Evolutionary conservation across 257 asterid genomes (phyloP).

Genomic region (Solanum boliviense): DNA sequence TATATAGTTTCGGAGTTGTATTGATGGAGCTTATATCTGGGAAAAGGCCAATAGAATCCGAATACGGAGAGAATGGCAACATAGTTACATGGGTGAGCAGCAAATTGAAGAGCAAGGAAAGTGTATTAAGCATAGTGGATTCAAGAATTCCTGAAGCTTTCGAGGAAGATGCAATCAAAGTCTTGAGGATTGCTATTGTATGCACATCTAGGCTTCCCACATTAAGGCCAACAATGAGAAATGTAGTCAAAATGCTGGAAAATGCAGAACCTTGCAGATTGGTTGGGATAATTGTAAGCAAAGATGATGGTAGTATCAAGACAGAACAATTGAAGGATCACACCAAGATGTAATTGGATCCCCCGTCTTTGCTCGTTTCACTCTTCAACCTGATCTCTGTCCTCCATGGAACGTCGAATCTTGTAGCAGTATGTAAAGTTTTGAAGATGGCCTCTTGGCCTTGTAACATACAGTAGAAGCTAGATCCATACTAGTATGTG

Average conservation of each 20-base stretch:
- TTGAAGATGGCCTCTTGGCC: background rate
- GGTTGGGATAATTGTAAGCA: constrained; percentile 34
- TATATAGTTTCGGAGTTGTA: constrained; percentile 88
- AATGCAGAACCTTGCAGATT: constrained; percentile 49
- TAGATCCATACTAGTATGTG: background rate
- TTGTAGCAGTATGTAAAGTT: background rate
- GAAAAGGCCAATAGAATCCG: constrained; percentile 75
- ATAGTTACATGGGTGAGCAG: constrained; percentile 71
- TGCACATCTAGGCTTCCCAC: constrained; percentile 74
- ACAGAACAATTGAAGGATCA: constrained; percentile 16
- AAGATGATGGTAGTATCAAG: constrained; percentile 25
- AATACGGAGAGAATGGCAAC: constrained; percentile 64
- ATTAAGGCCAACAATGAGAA: constrained; percentile 82
- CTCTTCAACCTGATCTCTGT: background rate
- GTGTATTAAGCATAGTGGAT: constrained; percentile 53
- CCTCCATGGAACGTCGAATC: background rate
- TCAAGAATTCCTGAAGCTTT: constrained; percentile 30
- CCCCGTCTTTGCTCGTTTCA: background rate
- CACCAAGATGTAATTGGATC: constrained; percentile 8
- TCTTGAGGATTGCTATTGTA: constrained; percentile 60
- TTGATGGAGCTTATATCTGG: constrained; percentile 90
- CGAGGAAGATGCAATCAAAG: constrained; percentile 51
- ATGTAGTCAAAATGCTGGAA: constrained; percentile 72
- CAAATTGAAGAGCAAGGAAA: constrained; percentile 51
- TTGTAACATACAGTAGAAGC: background rate